Evolutionary conservation across 768 basidiomycete genomes (phyloP), one percentile per base, ranked within the genome.

Genomic region (Dacryopinax spathularia): DNA sequence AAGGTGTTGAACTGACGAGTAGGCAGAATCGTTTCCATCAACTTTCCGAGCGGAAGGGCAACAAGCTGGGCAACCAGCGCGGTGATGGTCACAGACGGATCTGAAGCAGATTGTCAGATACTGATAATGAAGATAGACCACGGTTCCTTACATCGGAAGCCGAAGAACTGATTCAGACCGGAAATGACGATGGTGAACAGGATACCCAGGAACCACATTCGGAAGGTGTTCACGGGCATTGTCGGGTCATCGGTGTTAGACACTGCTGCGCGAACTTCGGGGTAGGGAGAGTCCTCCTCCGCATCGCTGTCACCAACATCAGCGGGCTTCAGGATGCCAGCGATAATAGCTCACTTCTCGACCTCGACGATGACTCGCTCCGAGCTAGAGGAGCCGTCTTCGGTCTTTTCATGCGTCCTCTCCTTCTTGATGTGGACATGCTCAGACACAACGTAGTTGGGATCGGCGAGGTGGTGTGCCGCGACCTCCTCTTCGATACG

Each of bases 121-220:
- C 13, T 29, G 34, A 31, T 31, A 35, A 34, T 44, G 29, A 37
- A 15, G 25, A 34, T 61, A 44, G n/a, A 44, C 25, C 13, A 13
- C 25, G 22, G 25, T 7, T 7, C 25, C 48, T 6, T 56, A 56
- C 48, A 56, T 31, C 87, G 81, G 67, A 88, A 82, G 72, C 80
- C 85, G 73, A 88, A 88, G 74, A 87, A 88, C 68, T 88, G 87
- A 73, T 89, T 89, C 77, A 88, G 77, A 41, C 87, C 60, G 39
- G 63, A 60, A 41, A 64, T 64, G 39, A 67, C 25, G 60, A 67
- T 62, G 31, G 64, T 59, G 33, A 66, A 41, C 65, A 69, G 15
- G 33, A 68, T 33, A 22, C 85, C 85, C 41, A 86, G 73, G 0
- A 80, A 73, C 83, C 84, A 86, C 4, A 66, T 66, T 6, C 68